phyloP scores from a whole-genome alignment of 2,329 filamentous ascomycete genomes.

The Cladosporium sp. region DNA sequence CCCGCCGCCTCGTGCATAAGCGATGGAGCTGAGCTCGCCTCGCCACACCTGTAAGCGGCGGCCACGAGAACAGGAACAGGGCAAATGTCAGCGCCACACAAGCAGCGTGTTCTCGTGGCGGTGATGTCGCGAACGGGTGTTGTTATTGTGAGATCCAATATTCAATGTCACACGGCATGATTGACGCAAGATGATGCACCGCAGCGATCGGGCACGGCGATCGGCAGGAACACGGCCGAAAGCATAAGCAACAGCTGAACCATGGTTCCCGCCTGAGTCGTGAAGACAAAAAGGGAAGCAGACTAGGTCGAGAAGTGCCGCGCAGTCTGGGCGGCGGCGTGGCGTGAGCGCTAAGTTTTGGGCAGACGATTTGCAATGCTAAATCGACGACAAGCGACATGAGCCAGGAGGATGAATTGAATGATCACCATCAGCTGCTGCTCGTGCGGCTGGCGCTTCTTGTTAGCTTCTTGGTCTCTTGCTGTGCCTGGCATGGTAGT shows the following conservation, averaged over 20 bases:
- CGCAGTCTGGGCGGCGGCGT: background rate
- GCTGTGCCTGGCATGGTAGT: background rate
- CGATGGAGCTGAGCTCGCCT: background rate
- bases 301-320: background rate
- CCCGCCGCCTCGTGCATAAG: slow-evolving; percentile 7
- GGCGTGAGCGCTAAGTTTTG: slow-evolving; percentile 3
- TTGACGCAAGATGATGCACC: slow-evolving; percentile 4
- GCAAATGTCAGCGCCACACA: background rate
- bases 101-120: background rate
- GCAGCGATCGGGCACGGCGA: slow-evolving; percentile 3
- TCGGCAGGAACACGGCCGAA: background rate
- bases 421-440: background rate
- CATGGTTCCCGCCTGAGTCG: slow-evolving; percentile 5
- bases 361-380: slow-evolving; percentile 5
- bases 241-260: background rate
- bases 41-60: background rate
- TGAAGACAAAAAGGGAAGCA: background rate
- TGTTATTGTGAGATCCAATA: background rate
- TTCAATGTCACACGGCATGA: slow-evolving; percentile 4
- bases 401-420: background rate
- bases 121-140: background rate
- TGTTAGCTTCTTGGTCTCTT: background rate
- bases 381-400: slow-evolving; percentile 10
- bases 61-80: background rate
- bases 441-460: background rate